phyloP scores from a whole-genome alignment of 371 early-diverging fungal species.

The Blyttiomyces sp. region DNA sequence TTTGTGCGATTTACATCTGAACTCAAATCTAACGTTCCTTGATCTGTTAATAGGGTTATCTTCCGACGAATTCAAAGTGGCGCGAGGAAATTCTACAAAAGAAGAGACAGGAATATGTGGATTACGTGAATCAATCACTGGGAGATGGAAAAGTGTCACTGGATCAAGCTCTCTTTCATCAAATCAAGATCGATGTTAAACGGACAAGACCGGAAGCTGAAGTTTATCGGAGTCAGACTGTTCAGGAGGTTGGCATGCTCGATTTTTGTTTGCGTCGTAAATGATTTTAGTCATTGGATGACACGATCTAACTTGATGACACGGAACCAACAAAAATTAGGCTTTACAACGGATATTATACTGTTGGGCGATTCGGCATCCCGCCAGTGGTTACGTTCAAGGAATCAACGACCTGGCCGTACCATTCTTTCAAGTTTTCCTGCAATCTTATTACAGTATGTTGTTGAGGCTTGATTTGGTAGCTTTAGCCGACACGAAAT shows the following conservation, averaged over 20 bases:
- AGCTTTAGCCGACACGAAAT: constrained; percentile 8
- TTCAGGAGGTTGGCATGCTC: constrained; percentile 64
- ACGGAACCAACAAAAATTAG: constrained; percentile 32
- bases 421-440: constrained; percentile 91
- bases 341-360: constrained; percentile 89
- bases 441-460: constrained; percentile 70
- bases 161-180: constrained; percentile 87
- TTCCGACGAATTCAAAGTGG: constrained; percentile 81
- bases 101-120: constrained; percentile 88
- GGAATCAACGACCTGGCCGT: constrained; percentile 98
- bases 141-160: constrained; percentile 70
- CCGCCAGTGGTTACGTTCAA: constrained; percentile 98
- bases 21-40: not conserved
- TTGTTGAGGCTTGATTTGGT: constrained; percentile 44
- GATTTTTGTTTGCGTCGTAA: not conserved
- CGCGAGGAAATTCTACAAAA: constrained; percentile 74
- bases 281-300: not conserved
- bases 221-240: constrained; percentile 75
- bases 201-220: constrained; percentile 82
- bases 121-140: constrained; percentile 76
- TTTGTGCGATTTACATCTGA: not conserved
- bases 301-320: not conserved
- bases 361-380: constrained; percentile 96
- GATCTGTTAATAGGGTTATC: constrained; percentile 63
- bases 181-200: constrained; percentile 93